Conservation (phyloP, 148 eudicot genomes). For the Rhododendron mucronatum region DNA sequence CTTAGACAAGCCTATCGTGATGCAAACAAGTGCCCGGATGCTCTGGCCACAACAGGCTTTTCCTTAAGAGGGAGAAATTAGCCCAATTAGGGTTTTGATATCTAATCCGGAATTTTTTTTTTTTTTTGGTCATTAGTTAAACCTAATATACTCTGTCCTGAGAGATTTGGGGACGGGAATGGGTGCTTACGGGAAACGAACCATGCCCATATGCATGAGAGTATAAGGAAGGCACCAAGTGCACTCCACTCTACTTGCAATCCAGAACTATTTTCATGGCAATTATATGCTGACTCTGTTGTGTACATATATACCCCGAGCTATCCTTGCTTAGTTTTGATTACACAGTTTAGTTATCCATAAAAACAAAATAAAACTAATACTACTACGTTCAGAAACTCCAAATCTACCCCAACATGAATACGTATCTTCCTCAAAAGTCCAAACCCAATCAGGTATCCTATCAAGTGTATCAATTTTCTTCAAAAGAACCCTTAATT, state of each 20-base stretch:
- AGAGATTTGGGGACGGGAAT: no score
- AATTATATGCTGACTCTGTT: background rate
- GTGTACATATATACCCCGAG: background rate
- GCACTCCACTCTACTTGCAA: no score
- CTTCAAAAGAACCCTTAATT: background rate
- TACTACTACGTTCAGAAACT: background rate
- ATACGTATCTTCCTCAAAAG: background rate
- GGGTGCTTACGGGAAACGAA: no score
- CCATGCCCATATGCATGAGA: no score
- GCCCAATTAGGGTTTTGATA: background rate
- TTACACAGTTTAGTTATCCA: background rate
- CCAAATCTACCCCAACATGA: background rate
- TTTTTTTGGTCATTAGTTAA: background rate
- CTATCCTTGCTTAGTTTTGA: background rate
- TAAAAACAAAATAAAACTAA: background rate
- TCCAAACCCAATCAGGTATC: slow-evolving; percentile 1
- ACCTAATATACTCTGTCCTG: no score
- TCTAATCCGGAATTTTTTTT: background rate
- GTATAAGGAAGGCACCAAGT: no score
- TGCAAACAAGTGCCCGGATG: background rate
- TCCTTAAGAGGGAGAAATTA: background rate
- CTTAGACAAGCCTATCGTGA: background rate
- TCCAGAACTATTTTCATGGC: background rate
- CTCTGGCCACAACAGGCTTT: background rate
- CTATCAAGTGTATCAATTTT: background rate